Evolutionary conservation across 257 asterid species (phyloP).

Genomic region (Solanum clarkiae): DNA sequence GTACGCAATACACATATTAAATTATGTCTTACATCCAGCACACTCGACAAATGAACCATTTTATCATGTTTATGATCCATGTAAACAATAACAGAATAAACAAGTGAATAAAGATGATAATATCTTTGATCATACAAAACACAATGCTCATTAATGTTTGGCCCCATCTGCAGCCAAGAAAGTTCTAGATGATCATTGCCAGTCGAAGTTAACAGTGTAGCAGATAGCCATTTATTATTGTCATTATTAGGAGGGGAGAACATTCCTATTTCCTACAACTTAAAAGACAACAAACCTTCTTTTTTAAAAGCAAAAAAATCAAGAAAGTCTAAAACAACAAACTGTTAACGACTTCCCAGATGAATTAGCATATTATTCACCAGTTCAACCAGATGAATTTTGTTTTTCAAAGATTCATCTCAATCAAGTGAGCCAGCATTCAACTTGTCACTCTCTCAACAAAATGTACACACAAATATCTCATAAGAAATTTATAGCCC

Average conservation of each 20-base stretch:
- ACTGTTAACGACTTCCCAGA: not conserved
- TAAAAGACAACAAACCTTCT: not conserved
- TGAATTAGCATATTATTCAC: not conserved
- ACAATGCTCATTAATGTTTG: not conserved
- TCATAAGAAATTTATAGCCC: not conserved
- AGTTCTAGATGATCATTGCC: not conserved
- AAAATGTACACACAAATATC: not conserved
- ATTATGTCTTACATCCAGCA: not conserved
- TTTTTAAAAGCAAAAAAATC: not conserved
- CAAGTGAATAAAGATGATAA: not conserved
- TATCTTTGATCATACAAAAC: not conserved
- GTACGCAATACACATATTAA: not conserved
- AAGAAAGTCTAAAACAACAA: not conserved
- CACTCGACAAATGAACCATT: not conserved
- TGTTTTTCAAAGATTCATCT: not conserved
- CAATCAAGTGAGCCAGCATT: not conserved
- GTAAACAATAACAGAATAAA: not conserved
- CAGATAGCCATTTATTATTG: not conserved
- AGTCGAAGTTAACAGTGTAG: not conserved
- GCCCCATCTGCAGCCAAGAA: not conserved
- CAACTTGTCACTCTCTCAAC: not conserved
- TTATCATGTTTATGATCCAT: not conserved
- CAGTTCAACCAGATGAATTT: not conserved
- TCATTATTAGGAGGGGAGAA: not conserved
- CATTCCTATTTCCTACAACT: not conserved